A percentile compares a stretch with the other conserved stretches of the same genome.
Evolutionary conservation across 345 rosid species (phyloP).

Genomic region (Bruguiera sexangula): DNA sequence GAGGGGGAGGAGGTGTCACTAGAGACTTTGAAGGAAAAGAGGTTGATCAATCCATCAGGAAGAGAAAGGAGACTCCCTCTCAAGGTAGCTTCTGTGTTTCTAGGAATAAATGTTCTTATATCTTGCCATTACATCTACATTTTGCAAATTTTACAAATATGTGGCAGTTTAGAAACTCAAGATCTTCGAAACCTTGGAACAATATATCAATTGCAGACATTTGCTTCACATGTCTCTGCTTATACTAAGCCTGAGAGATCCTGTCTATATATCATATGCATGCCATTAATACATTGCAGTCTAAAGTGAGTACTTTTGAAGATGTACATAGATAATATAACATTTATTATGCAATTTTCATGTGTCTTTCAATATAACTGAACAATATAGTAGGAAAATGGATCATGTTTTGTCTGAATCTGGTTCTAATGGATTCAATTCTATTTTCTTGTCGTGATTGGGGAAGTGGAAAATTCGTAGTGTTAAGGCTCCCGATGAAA

Average conservation of each 20-base stretch:
- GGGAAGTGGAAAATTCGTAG: not conserved
- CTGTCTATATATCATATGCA: too few species aligned
- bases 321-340: too few species aligned
- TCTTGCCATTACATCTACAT: not conserved
- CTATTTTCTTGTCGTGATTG: not conserved
- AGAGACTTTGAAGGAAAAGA: slow-evolving; percentile 65
- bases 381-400: not conserved
- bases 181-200: not conserved
- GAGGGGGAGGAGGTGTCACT: slow-evolving; percentile 90
- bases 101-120: slow-evolving; percentile 44
- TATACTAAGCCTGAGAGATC: too few species aligned
- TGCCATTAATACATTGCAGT: too few species aligned
- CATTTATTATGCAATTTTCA: not conserved
- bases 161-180: not conserved
- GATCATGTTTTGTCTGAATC: not conserved
- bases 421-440: not conserved
- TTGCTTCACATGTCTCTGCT: not conserved
- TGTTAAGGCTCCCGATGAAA: not conserved
- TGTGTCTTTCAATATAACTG: not conserved
- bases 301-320: too few species aligned
- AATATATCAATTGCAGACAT: not conserved
- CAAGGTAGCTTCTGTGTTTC: slow-evolving; percentile 45
- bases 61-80: slow-evolving; percentile 89
- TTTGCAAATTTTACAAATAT: not conserved
- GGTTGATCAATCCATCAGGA: slow-evolving; percentile 92